A percentile compares a stretch with the other conserved stretches of the same genome.
These are phyloP conservation scores for Helicocarpus griseus DNA, from an alignment of 2,329 filamentous ascomycete genomes.

Conservation along the genomic window DNA sequence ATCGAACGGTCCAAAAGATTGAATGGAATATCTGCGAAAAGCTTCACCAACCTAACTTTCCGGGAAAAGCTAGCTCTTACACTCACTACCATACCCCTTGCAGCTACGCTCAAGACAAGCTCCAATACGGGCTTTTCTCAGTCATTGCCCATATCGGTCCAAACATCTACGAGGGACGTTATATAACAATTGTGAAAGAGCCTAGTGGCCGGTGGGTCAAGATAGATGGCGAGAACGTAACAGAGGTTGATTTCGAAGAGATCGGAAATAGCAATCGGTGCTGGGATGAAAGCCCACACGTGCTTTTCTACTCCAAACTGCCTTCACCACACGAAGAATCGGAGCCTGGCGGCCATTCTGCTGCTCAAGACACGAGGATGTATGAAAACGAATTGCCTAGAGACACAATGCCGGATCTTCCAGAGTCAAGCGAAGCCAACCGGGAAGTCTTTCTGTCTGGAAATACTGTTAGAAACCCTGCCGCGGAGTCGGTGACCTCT, in stretches of 20 bases:
- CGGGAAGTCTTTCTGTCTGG: too few species aligned
- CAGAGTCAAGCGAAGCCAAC: too few species aligned
- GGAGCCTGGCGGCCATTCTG: neutral
- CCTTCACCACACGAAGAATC: neutral
- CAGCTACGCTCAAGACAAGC: neutral
- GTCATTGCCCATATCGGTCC: slow-evolving; percentile 6
- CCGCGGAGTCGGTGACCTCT: too few species aligned
- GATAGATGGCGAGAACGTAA: slow-evolving; percentile 4
- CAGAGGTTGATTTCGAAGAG: neutral
- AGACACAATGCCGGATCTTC: too few species aligned
- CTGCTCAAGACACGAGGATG: neutral
- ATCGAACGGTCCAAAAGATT: slow-evolving; percentile 5
- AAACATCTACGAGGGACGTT: slow-evolving; percentile 5
- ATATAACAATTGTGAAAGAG: slow-evolving; percentile 6
- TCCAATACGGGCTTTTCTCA: slow-evolving; percentile 8
- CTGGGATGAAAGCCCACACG: neutral
- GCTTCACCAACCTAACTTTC: slow-evolving; percentile 4
- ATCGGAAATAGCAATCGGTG: neutral
- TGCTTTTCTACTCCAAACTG: neutral
- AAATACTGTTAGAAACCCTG: too few species aligned
- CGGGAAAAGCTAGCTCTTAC: slow-evolving; percentile 10
- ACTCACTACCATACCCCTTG: slow-evolving; percentile 1
- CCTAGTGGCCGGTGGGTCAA: slow-evolving; percentile 8
- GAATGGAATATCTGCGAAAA: neutral
- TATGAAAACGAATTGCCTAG: too few species aligned